Evolutionary conservation across 1,139 yeast species (phyloP), one percentile per base, ranked within the genome.

Genomic region (Nadsonia commutata): DNA sequence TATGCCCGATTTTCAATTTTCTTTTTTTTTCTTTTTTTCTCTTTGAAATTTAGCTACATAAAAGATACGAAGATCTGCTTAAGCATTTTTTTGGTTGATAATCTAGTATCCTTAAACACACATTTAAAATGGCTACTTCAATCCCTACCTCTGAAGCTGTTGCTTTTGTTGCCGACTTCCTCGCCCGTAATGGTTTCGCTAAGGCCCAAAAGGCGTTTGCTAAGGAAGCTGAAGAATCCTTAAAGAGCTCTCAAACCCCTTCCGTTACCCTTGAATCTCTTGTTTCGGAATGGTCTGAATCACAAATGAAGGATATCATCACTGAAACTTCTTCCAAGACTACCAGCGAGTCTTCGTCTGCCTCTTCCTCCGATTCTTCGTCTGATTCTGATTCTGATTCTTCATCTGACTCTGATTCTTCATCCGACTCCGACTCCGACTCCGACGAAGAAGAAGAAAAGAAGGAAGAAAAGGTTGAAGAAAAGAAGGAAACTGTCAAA

Each of bases 371-470:
- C 16, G 48, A 43, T 18, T 18, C 43, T 21, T 16, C 20, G 16
- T 42, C 45, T 36, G 16, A 8, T n/a, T 38, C 43, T 31, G 22
- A 33, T 18, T 43, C 46, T 16, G 40, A 46, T 3, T 20, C 21
- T 17, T 20, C 21, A 9, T 49, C 55, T 17, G 52, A 50, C 27
- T 48, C 54, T 18, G 51, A 48, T 20, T 54, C 61, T 37, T 51
- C 57, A 36, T 50, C 52, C 38, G 48, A 45, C 38, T 55, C 61
- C 33, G 55, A 48, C 37, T 48, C 57, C 16, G 55, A 52, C 31
- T 51, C 61, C 4, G 40, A 37, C 40, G 37, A 38, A 18, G 33
- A 41, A 42, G 19, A 38, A 40, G 33, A 27, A 27, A 13, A 27
- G 16, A 27, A 27, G 8, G 33, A 27, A 13, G 16, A 27, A 27